Percentiles rank a stretch among this genome's conserved stretches.
Conservation (phyloP, 2,329 filamentous ascomycete genomes). For the Pestalotiopsis fici region DNA sequence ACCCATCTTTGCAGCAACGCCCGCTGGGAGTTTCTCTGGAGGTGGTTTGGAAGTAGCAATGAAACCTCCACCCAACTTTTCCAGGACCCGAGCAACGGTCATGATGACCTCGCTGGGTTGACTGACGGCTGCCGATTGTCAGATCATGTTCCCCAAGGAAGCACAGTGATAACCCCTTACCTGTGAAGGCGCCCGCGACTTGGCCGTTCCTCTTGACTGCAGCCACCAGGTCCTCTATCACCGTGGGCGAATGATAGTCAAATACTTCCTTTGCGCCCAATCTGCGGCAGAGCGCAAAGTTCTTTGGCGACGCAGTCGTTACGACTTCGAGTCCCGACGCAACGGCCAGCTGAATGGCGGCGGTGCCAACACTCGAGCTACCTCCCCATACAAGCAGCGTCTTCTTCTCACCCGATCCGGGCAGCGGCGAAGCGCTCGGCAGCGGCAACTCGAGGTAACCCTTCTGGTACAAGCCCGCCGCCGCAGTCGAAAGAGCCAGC, state of each 20-base stretch:
- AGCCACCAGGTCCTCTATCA: conserved; percentile 27
- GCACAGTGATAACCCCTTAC: background rate
- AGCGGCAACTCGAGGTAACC: background rate
- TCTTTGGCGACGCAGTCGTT: conserved; percentile 32
- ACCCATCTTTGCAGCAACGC: background rate
- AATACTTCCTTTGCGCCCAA: conserved; percentile 39
- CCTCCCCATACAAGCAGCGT: conserved; percentile 47
- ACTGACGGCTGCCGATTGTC: background rate
- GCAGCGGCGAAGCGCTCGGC: background rate
- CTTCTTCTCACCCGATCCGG: background rate
- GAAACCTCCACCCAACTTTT: background rate
- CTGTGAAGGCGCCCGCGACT: background rate
- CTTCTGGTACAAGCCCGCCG: conserved; percentile 12
- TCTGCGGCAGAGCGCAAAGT: conserved; percentile 33
- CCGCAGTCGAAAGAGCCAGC: conserved; percentile 16
- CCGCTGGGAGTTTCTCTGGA: background rate
- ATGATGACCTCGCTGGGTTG: background rate
- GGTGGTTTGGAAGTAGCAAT: conserved; percentile 23
- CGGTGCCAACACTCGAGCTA: conserved; percentile 38
- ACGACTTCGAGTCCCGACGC: conserved; percentile 38
- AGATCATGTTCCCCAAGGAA: background rate
- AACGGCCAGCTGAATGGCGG: conserved; percentile 38
- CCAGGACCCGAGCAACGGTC: background rate
- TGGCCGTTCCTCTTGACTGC: conserved; percentile 9
- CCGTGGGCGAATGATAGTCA: conserved; percentile 33